Percentiles rank a stretch among this genome's conserved stretches.
Conservation (phyloP, 2,329 filamentous ascomycete species). For the Didymella lethalis region DNA sequence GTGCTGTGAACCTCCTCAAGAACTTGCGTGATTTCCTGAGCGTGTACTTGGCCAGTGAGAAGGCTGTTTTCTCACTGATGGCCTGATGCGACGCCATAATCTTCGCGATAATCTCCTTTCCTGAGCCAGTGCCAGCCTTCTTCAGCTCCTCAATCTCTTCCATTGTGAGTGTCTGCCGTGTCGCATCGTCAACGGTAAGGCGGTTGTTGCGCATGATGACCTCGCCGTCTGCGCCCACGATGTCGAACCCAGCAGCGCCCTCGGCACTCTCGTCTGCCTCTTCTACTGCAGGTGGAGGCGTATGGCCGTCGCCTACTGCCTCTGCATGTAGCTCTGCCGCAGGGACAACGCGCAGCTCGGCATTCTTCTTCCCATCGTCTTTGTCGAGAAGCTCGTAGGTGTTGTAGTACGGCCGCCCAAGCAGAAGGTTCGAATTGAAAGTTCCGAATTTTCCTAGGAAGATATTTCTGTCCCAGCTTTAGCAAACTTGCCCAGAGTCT, state of each 20-base stretch:
- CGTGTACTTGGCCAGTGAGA: slow-evolving; percentile 95
- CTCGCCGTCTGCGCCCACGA: slow-evolving; percentile 58
- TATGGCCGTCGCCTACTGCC: slow-evolving; percentile 64
- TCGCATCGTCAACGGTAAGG: slow-evolving; percentile 68
- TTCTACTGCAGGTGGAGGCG: slow-evolving; percentile 51
- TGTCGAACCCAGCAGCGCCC: slow-evolving; percentile 53
- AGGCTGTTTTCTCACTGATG: slow-evolving; percentile 92
- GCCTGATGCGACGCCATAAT: slow-evolving; percentile 88
- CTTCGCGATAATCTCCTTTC: slow-evolving; percentile 90
- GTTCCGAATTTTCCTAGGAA: slow-evolving; percentile 91
- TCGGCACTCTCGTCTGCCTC: slow-evolving; percentile 44
- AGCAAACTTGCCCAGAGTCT: neutral
- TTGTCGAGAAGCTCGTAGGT: slow-evolving; percentile 89
- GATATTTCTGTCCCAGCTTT: slow-evolving; percentile 69
- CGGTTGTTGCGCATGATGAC: slow-evolving; percentile 68
- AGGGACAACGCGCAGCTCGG: slow-evolving; percentile 78
- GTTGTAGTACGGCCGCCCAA: slow-evolving; percentile 89
- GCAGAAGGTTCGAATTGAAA: slow-evolving; percentile 86
- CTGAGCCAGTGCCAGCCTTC: slow-evolving; percentile 76
- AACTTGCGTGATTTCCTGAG: slow-evolving; percentile 94
- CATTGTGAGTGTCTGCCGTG: slow-evolving; percentile 77
- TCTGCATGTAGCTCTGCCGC: slow-evolving; percentile 85
- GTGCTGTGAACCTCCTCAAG: slow-evolving; percentile 81
- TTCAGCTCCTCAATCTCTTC: slow-evolving; percentile 77
- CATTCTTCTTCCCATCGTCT: slow-evolving; percentile 67